Base-by-base conservation (phyloP, 2,329 filamentous ascomycete species). In the Parastagonospora nodorum region DNA sequence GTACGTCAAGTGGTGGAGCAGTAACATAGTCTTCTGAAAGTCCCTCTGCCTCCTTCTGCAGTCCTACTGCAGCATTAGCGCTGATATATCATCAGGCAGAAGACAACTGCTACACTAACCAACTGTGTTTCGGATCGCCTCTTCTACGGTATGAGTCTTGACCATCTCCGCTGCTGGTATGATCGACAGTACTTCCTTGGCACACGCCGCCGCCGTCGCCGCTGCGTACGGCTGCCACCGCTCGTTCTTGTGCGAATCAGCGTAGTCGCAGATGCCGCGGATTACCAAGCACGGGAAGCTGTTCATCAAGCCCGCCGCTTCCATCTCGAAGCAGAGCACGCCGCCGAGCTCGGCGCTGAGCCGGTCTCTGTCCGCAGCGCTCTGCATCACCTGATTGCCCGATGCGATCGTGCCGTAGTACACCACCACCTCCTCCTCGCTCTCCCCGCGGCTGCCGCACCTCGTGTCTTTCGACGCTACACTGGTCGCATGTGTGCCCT, bases 301-400 rank as follows among this genome's bases (percentile, higher is more conserved):
- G 50, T 61, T 55, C 58, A 68, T 66, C 48, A 68, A 59, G 45
- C 63, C 56, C 2, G 40, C 40, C 11, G 40, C 40, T 6, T 42
- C 40, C 40, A 42, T 42, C 29, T 42, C 40, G 28, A 42, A 42
- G 40, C 40, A 42, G 29, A 42, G 40, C 29, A 33, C 40, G n/a
- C 40, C 40, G 40, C 40, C 40, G 2, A 42, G 40, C 28, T 42
- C 40, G 2, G 28, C 29, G 40, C 40, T 42, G 29, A 42, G 3
- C 1, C 24, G 16, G 44, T 79, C 76, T 8, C 76, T 67, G n/a
- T 71, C 53, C 10, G 59, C 37, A 0, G 68, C 75, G 8, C 71
- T 74, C 47, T 73, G 76, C 52, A 80, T 73, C 1, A 79, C 73
- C 2, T 58, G 68, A 45, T 78, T 71, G 12, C 70, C 74, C 0